Base-by-base conservation (phyloP, 768 basidiomycete species). In the Filobasidium wieringae region DNA sequence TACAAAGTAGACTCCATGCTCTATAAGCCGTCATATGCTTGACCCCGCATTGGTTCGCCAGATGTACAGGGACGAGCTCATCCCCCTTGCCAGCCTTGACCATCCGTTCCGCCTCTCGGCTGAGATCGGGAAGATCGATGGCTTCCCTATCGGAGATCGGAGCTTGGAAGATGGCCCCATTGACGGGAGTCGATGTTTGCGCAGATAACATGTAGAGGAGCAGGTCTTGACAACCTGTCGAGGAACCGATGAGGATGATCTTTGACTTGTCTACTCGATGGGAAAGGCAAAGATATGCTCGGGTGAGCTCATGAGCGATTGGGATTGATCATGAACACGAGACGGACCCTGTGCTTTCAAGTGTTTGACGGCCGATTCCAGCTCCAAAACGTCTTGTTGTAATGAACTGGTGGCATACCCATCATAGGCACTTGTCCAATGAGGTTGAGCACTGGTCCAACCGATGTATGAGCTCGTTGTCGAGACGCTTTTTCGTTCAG, bases 141-240 rank as follows among this genome's bases (percentile, higher is more conserved):
- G 43, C 61, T 53, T 73, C 67, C 11, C 70, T 61, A 55, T 73
- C 72, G 0, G 69, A 70, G 17, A 66, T 68, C 9, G 70, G 69
- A n/a, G 70, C 72, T 62, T 73, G 72, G 55, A 73, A 65, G 54
- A 73, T 73, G 24, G 69, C 72, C 3, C 69, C 72, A 37, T 67
- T 55, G 40, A 73, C 63, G 2, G 55, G 51, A 4, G 60, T 53
- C 30, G 55, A 26, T 14, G 60, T 32, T 15, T 61, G 49, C 8
- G 31, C 26, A 9, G 51, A 49, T 30, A 54, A 60, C 27, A 73
- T 68, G 62, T 70, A 72, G n/a, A 65, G 59, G 9, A 68, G 66
- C 14, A 68, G 63, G 50, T 70, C 68, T 63, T 73, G 72, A 33
- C 61, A 69, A 3, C 72, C 72, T 9, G 72, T 73, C 0, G 69